Conservation (phyloP, 139 green algal genomes). For the Chlorella sp. region DNA sequence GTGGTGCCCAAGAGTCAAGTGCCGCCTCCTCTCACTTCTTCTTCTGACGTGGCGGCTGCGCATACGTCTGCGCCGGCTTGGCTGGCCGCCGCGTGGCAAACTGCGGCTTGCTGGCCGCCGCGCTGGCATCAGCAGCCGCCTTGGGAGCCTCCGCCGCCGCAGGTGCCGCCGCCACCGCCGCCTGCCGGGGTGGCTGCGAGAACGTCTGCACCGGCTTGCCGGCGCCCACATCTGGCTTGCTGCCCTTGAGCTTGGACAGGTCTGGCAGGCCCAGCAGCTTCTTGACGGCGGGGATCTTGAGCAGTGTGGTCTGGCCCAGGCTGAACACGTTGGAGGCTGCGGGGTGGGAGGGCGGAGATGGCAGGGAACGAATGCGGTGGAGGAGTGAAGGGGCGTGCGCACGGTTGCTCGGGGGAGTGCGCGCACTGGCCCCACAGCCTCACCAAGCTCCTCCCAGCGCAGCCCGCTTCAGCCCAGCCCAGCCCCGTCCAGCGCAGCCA, state of each 20-base stretch:
- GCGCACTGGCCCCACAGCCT: no score
- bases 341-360: not conserved
- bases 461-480: no score
- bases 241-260: not conserved
- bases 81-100: not conserved
- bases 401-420: no score
- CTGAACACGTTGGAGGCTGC: slow-evolving; percentile 28
- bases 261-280: slow-evolving; percentile 39
- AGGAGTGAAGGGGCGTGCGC: no score
- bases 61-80: slow-evolving; percentile 1
- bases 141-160: not conserved
- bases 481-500: not conserved
- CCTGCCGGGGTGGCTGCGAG: not conserved
- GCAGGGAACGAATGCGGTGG: not conserved
- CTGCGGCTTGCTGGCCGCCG: no score
- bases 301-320: slow-evolving; percentile 19
- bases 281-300: slow-evolving; percentile 52
- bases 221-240: not conserved
- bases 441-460: no score
- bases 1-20: no score
- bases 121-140: no score
- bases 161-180: not conserved
- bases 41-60: not conserved
- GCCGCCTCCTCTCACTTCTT: no score
- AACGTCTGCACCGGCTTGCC: slow-evolving; percentile 38